Evolutionary conservation across 2,329 filamentous ascomycete genomes (phyloP).

Genomic region (Aspergillus fumigatus): DNA sequence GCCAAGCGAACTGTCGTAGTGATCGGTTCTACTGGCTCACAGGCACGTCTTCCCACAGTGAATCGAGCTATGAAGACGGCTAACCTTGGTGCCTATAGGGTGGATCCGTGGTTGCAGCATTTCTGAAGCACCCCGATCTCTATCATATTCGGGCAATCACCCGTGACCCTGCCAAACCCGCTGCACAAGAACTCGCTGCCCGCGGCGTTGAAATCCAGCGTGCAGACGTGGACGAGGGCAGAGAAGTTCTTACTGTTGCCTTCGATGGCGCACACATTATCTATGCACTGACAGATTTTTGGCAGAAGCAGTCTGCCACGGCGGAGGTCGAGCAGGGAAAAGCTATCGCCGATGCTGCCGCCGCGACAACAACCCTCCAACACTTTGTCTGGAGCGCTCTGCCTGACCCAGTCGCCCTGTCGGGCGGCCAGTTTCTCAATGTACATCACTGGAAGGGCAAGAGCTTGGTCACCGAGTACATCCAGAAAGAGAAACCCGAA

Average conservation of each 20-base stretch:
- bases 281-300: too few relatives aligned
- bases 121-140: slow-evolving; percentile 38
- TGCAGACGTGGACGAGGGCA: slow-evolving; percentile 11
- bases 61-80: too few relatives aligned
- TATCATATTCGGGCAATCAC: slow-evolving; percentile 47
- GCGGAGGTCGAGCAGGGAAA: slow-evolving; percentile 8
- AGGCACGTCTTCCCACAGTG: too few relatives aligned
- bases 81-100: slow-evolving; percentile 29
- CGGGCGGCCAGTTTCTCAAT: slow-evolving; percentile 4
- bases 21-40: too few relatives aligned
- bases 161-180: slow-evolving; percentile 32
- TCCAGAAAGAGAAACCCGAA: slow-evolving; percentile 1
- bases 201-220: slow-evolving; percentile 16
- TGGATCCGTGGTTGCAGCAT: slow-evolving; percentile 41
- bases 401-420: slow-evolving; percentile 5
- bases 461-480: slow-evolving; percentile 5
- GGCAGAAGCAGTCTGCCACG: not conserved
- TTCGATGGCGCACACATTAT: too few relatives aligned
- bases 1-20: too few relatives aligned
- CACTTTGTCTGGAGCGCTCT: slow-evolving; percentile 11
- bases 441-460: slow-evolving; percentile 7
- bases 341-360: slow-evolving; percentile 9
- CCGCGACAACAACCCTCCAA: not conserved
- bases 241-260: slow-evolving; percentile 3
- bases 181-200: slow-evolving; percentile 18